Evolutionary conservation across 2,329 filamentous ascomycete species (phyloP).

Genomic region (Aspergillus quadrilineatus): DNA sequence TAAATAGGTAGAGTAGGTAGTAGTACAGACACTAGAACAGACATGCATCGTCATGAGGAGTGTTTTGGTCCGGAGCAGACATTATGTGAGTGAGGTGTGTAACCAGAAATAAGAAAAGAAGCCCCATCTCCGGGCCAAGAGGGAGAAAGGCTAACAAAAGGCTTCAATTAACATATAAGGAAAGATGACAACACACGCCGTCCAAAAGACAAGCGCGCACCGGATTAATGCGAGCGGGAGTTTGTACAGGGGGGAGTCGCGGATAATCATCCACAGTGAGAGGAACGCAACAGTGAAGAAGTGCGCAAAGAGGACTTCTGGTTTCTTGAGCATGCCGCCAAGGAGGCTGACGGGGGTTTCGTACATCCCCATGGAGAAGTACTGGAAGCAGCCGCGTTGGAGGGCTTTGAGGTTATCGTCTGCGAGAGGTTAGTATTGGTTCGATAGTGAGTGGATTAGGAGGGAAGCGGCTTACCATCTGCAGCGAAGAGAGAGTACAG

Average conservation of each 20-base stretch:
- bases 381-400: conserved; percentile 86
- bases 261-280: conserved; percentile 70
- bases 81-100: not conserved
- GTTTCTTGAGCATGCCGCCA: conserved; percentile 75
- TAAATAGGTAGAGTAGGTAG: not conserved
- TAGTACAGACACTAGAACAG: not conserved
- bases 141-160: conserved; percentile 31
- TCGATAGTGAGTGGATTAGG: not conserved
- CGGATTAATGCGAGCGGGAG: conserved; percentile 66
- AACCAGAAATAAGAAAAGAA: not conserved
- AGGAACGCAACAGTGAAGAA: conserved; percentile 94
- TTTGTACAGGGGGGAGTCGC: conserved; percentile 53
- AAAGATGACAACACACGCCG: conserved; percentile 76
- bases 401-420: conserved; percentile 74
- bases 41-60: not conserved
- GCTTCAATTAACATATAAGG: conserved; percentile 75
- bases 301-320: conserved; percentile 78
- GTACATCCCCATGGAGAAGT: conserved; percentile 75
- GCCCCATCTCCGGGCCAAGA: not conserved
- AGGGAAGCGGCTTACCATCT: conserved; percentile 49
- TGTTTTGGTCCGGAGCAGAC: too few relatives aligned
- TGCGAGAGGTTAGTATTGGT: not conserved
- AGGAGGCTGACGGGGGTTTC: conserved; percentile 79
- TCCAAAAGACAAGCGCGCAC: conserved; percentile 71
- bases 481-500: conserved; percentile 91